These are phyloP conservation scores for Sarocladiaceae sp. DNA, from an alignment of 2,329 filamentous ascomycete genomes.

Conservation along the genomic window DNA sequence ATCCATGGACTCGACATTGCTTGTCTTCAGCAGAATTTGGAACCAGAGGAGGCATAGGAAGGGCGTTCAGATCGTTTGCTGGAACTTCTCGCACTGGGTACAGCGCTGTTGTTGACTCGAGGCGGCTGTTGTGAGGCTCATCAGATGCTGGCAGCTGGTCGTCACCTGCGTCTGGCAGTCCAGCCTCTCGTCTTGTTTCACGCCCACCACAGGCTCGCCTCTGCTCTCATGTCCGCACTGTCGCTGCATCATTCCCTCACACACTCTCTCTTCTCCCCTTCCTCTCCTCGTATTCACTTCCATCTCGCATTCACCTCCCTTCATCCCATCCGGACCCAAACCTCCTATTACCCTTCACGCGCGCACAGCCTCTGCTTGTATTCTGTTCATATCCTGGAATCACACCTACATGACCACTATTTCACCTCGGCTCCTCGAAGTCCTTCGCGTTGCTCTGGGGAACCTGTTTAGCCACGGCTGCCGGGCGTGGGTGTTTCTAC, in stretches of 20 bases:
- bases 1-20: too few relatives aligned
- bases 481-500: not conserved
- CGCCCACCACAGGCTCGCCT: not conserved
- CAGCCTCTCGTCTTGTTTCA: not conserved
- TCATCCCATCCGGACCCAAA: not conserved
- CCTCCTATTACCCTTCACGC: too few relatives aligned
- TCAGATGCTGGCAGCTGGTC: slow-evolving; percentile 4
- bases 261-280: not conserved
- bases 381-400: too few relatives aligned
- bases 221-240: too few relatives aligned
- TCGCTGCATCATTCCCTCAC: not conserved
- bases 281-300: not conserved
- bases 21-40: too few relatives aligned
- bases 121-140: not conserved
- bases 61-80: too few relatives aligned
- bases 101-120: not conserved
- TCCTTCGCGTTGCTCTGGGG: slow-evolving; percentile 1
- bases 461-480: not conserved
- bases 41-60: too few relatives aligned
- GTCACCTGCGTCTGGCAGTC: slow-evolving; percentile 6
- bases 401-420: not conserved
- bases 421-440: not conserved
- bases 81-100: too few relatives aligned
- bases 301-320: not conserved
- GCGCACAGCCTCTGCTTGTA: too few relatives aligned